Base-by-base conservation (phyloP, 208 protist genomes). In the Acanthamoeba royreba region DNA sequence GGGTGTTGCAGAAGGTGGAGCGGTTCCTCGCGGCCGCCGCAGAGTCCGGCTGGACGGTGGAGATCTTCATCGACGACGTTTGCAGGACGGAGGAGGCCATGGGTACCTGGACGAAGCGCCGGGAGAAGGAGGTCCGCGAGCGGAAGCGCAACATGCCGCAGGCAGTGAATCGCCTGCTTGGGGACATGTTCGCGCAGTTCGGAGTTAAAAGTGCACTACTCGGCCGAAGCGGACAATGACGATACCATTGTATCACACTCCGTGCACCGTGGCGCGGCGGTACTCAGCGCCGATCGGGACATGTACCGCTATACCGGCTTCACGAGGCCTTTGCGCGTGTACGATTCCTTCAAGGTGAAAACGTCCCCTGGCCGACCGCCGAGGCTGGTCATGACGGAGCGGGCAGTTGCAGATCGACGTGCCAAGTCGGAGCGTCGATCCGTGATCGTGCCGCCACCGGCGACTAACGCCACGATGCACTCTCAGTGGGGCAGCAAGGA, bases 251-350 rank as follows among this genome's bases (percentile, higher is more conserved):
- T 47, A 22, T 28, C 72, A 8, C 72, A 81, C 72, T 28, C 72
- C 33, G 38, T 81, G 13, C 35, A 28, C 42, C 72, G 72, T 9
- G 38, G 35, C 33, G 72, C 72, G 35, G 72, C 72, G 19, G 42
- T 81, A 25, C 72, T 81, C 35, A 81, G 72, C 72, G 72, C 72
- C 31, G 72, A 81, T 81, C 72, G 72, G 1, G 72, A 81, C 72
- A 81, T 81, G 72, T 81, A 81, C 72, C 33, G 42, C 35, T 81
- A 81, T 38, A 81, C 72, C 72, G 72, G 72, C 72, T 46, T 81
- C 4, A n/a, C 72, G 13, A 28, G 35, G 42, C 72, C 72, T 47
- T 38, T 81, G 25, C 72, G 72, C 38, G 72, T 81, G 72, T 81
- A 46, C 25, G 0, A 81, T 7, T 81, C 72, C 28, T 81, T 49